Evolutionary conservation across 176 grass and related monocot species (phyloP), one percentile per base, ranked within the genome.

Genomic region (Lolium multiflorum): DNA sequence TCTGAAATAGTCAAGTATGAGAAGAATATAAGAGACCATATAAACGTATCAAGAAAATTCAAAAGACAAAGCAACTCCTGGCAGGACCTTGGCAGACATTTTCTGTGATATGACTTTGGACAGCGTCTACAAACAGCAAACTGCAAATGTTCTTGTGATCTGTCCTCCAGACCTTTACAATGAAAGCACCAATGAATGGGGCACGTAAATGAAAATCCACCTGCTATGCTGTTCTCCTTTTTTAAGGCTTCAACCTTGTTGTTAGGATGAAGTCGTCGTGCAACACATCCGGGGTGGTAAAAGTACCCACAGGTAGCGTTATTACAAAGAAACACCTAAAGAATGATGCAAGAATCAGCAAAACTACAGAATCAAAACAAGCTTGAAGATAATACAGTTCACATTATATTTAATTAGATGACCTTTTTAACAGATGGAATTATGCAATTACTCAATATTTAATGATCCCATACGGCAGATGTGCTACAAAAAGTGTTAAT

Each of bases 271-370:
- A 94, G 87, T 76, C 76, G 77, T 66, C 84, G 76, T 39, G 92
- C 90, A 79, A 99, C 92, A 73, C 97, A 99, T 74, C 90, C 93
- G 63, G 97, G 87, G 81, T 99, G 97, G 92, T 96, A 99, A 71
- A 99, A 99, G 81, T 90, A 89, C 44, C 97, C 97, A 77, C 97
- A 99, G 21, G 97, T 99, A 41, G 97, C 97, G 89, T 94, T 96
- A 67, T 92, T 93, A 85, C 97, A 99, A 75, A 85, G 89, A 91
- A 94, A 96, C 65, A 99, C 94, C 97, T 96, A 89, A 65, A 54
- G 16, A 84, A 69, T 61, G n/a, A 82, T 72, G 44, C 5, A 49
- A 78, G 21, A 56, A 87, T 89, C 61, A 89, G 59, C 49, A 61
- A 93, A 74, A 55, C 49, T 31, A 61, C 20, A 80, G 31, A 72